Percentiles rank a stretch among this genome's conserved stretches.
phyloP scores from a whole-genome alignment of 169 alveolate genomes.

The Theileria equi region DNA sequence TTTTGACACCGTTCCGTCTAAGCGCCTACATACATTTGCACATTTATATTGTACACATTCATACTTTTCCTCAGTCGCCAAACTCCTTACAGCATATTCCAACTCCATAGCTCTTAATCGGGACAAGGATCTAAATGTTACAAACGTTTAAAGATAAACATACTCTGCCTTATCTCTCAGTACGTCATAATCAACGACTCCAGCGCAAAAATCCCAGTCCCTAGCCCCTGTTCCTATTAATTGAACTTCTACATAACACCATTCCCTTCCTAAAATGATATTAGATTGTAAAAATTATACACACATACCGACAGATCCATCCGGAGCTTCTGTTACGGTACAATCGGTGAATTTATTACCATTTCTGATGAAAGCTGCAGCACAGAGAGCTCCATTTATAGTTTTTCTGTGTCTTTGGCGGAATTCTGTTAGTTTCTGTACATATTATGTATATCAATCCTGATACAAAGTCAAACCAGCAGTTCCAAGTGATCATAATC shows the following conservation, averaged over 20 bases:
- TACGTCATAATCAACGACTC: constrained; percentile 75
- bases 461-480: constrained; percentile 12
- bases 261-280: constrained; percentile 74
- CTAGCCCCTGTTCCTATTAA: constrained; percentile 84
- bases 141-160: not conserved
- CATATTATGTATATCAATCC: not conserved
- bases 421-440: constrained; percentile 84
- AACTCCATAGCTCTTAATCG: constrained; percentile 39
- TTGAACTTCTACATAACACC: constrained; percentile 91
- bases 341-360: constrained; percentile 87
- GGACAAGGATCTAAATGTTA: constrained; percentile 1
- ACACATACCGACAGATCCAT: constrained; percentile 78
- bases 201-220: constrained; percentile 88
- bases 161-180: constrained; percentile 73
- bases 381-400: constrained; percentile 85
- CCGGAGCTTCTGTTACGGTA: constrained; percentile 85
- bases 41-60: not conserved
- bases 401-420: constrained; percentile 88
- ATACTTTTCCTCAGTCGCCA: constrained; percentile 44
- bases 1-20: constrained; percentile 33
- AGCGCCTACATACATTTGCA: constrained; percentile 21
- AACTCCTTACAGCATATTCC: constrained; percentile 33
- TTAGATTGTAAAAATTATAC: not conserved
- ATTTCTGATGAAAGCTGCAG: constrained; percentile 89
- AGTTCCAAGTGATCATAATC: constrained; percentile 56